phyloP scores from a whole-genome alignment of 371 early-diverging fungal species.

The Phascolomyces articulosus region DNA sequence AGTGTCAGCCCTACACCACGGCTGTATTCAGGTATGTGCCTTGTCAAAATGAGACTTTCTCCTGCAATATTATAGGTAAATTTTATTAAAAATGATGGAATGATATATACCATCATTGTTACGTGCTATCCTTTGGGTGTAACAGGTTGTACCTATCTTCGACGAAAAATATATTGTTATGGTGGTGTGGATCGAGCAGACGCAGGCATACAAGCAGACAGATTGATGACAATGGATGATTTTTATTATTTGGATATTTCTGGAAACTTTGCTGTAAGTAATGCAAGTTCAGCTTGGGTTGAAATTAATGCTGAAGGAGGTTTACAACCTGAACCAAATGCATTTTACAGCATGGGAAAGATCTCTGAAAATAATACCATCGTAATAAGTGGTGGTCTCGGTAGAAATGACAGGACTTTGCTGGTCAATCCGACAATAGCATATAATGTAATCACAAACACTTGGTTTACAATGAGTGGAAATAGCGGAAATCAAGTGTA shows the following conservation, averaged over 20 bases:
- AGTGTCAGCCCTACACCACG: no score
- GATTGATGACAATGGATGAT: background rate
- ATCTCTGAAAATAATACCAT: background rate
- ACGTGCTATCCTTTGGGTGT: no score
- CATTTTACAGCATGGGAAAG: background rate
- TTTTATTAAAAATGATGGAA: no score
- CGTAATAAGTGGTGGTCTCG: background rate
- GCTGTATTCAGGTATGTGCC: no score
- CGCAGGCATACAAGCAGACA: background rate
- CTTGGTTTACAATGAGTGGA: background rate
- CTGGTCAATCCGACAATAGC: background rate
- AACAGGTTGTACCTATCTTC: background rate
- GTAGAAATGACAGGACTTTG: background rate
- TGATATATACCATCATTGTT: no score
- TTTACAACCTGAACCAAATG: background rate
- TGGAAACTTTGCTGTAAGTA: background rate
- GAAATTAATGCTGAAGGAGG: background rate
- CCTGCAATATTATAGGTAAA: no score
- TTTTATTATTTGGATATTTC: background rate
- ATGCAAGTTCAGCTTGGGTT: background rate
- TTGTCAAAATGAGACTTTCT: no score
- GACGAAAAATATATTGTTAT: background rate
- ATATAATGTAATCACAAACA: background rate
- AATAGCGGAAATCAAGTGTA: background rate
- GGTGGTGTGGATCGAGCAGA: background rate